Evolutionary conservation across 345 rosid species (phyloP).

Genomic region (Corchorus capsularis): DNA sequence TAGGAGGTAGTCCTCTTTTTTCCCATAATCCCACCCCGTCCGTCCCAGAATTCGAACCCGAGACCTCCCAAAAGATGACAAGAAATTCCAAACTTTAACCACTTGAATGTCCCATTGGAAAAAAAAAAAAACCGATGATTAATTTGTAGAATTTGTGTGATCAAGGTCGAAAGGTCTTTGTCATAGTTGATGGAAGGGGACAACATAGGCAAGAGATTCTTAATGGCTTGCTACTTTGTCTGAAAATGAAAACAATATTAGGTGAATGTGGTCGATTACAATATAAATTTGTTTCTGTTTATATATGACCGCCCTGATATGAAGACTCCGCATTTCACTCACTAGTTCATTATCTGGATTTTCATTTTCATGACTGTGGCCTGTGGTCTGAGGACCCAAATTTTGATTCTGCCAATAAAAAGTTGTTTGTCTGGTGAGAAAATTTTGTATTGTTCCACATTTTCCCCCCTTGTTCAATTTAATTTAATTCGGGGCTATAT

Average conservation of each 20-base stretch:
- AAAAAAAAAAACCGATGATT: too few relatives aligned
- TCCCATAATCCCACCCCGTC: too few relatives aligned
- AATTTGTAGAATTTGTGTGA: too few relatives aligned
- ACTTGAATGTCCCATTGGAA: too few relatives aligned
- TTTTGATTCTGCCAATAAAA: background rate
- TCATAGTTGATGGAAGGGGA: background rate
- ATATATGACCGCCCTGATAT: background rate
- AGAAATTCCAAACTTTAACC: too few relatives aligned
- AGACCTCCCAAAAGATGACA: too few relatives aligned
- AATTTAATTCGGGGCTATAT: too few relatives aligned
- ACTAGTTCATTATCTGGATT: background rate
- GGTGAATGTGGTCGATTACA: background rate
- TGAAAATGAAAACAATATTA: conserved; percentile 9
- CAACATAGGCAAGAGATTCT: background rate
- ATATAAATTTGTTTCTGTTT: background rate
- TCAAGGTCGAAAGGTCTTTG: background rate
- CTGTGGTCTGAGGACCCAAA: background rate
- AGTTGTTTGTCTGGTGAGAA: background rate
- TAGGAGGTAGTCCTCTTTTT: too few relatives aligned
- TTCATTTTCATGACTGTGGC: background rate
- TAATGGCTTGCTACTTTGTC: background rate
- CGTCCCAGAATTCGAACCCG: too few relatives aligned
- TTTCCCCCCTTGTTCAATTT: too few relatives aligned
- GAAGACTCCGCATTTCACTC: background rate
- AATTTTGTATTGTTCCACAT: background rate